phyloP scores from a whole-genome alignment of 176 grass and related monocot genomes.

The Eragrostis nindensis region DNA sequence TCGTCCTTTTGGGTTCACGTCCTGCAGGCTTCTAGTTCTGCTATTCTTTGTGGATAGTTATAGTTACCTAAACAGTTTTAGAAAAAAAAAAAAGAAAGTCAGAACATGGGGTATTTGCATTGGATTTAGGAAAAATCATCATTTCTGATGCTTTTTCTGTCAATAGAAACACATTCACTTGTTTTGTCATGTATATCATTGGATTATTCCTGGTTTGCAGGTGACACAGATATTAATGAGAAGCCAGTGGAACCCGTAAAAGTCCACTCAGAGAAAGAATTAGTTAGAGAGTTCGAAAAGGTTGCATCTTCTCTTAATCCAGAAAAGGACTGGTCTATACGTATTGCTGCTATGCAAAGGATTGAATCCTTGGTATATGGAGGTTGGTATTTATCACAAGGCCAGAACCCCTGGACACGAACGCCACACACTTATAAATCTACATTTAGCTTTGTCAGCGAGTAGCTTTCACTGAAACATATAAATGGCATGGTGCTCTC shows the following conservation, averaged over 20 bases:
- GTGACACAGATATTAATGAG: conserved; percentile 70
- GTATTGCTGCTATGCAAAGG: conserved; percentile 83
- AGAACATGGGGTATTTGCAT: neutral
- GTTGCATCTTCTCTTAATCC: conserved; percentile 68
- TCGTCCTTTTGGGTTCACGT: conserved; percentile 19
- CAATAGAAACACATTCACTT: neutral
- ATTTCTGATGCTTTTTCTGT: conserved; percentile 28
- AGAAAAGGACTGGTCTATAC: conserved; percentile 85
- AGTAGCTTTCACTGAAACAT: conserved; percentile 42
- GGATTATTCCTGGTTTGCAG: conserved; percentile 41
- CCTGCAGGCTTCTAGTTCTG: conserved; percentile 23
- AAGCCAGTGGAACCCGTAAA: conserved; percentile 73
- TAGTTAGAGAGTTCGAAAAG: conserved; percentile 78
- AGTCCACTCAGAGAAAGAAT: conserved; percentile 86
- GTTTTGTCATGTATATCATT: conserved; percentile 19
- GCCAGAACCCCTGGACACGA: too few relatives aligned
- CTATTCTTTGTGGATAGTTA: conserved; percentile 6
- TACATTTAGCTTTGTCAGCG: conserved; percentile 28
- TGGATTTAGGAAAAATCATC: neutral
- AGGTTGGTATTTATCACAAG: conserved; percentile 47
- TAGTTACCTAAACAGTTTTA: conserved; percentile 8
- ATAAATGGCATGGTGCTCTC: neutral
- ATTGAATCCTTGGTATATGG: conserved; percentile 77
- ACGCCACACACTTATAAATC: neutral
- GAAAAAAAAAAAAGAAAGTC: neutral